Evolutionary conservation across 2,329 filamentous ascomycete species (phyloP).

Genomic region (Penicillium sclerotiorum): DNA sequence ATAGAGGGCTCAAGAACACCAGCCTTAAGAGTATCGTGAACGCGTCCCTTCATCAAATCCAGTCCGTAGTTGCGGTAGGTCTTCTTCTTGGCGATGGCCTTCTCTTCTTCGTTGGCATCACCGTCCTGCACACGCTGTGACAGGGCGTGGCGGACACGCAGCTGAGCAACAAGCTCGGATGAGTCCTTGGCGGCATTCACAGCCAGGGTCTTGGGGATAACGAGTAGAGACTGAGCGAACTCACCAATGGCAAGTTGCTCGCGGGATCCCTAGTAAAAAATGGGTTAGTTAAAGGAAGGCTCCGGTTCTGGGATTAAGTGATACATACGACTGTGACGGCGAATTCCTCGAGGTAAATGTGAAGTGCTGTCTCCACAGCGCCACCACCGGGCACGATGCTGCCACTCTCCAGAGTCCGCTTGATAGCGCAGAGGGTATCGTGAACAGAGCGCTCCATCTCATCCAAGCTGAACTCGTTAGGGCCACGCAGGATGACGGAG

Average conservation of each 20-base stretch:
- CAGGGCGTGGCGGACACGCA: slow-evolving; percentile 89
- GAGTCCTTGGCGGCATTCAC: slow-evolving; percentile 97
- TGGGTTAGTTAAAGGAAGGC: slow-evolving; percentile 10
- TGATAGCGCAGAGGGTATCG: slow-evolving; percentile 94
- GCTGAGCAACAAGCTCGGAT: slow-evolving; percentile 90
- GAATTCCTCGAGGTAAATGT: slow-evolving; percentile 99
- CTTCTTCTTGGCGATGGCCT: slow-evolving; percentile 88
- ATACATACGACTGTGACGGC: slow-evolving; percentile 82
- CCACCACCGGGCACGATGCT: slow-evolving; percentile 95
- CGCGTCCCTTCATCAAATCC: slow-evolving; percentile 84
- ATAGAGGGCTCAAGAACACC: slow-evolving; percentile 96
- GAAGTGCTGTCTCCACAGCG: slow-evolving; percentile 96
- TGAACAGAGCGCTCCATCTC: slow-evolving; percentile 99
- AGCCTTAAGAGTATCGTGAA: slow-evolving; percentile 90
- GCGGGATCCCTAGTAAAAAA: slow-evolving; percentile 67
- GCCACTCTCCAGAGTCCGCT: slow-evolving; percentile 94
- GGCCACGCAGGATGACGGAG: slow-evolving; percentile 91
- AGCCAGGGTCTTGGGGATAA: slow-evolving; percentile 94
- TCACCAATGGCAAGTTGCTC: slow-evolving; percentile 98
- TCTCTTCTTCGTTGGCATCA: slow-evolving; percentile 77
- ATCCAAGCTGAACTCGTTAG: slow-evolving; percentile 95
- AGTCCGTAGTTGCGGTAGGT: slow-evolving; percentile 98
- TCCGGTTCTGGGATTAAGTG: not conserved
- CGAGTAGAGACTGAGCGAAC: slow-evolving; percentile 90
- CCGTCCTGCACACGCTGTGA: slow-evolving; percentile 89